Evolutionary conservation across 2,329 filamentous ascomycete genomes (phyloP), one percentile per base, ranked within the genome.

Genomic region (Aspergillus versicolor): DNA sequence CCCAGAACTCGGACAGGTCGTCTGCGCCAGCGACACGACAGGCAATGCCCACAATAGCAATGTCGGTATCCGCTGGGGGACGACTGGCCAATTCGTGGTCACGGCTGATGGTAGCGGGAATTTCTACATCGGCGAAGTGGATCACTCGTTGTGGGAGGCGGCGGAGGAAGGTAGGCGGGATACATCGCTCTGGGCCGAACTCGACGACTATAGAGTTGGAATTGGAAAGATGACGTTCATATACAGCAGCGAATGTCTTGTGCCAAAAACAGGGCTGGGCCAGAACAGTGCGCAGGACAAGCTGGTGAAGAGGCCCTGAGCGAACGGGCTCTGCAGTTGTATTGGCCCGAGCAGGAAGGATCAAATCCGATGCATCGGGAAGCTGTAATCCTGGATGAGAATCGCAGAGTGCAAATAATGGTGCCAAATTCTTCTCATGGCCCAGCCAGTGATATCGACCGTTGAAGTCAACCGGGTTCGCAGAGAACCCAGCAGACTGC

Each of bases 11-110:
- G 5, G 66, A 62, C 4, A 61, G 30, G 32, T 61, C 57, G 21
- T 64, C 68, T 2, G 66, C 70, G 2, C 70, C 70, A 1, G 73
- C 65, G 11, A 74, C 66, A 1, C 68, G 59, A 24, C 69, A 67
- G 3, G 71, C 62, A 71, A 74, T 73, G 2, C 73, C 72, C 7
- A 75, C 59, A 13, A 75, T 61, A 2, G 73, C 73, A 12, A 75
- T 70, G 27, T 65, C 67, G 34, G 65, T 49, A 6, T 63, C 60
- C 5, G 59, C 58, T 19, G 32, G 43, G 11, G 44, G 38, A 13
- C 55, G 50, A 15, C 3, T 44, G 9, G 44, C 17, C 6, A 53
- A 50, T 21, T 53, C 49, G 27, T 38, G 9, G 37, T 53, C 55
- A 22, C 55, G 55, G 22, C 21, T 53, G 19, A 53, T 24, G 3